Evolutionary conservation across 2,329 filamentous ascomycete species (phyloP), one percentile per base, ranked within the genome.

Genomic region (Pestalotiopsis sp.): DNA sequence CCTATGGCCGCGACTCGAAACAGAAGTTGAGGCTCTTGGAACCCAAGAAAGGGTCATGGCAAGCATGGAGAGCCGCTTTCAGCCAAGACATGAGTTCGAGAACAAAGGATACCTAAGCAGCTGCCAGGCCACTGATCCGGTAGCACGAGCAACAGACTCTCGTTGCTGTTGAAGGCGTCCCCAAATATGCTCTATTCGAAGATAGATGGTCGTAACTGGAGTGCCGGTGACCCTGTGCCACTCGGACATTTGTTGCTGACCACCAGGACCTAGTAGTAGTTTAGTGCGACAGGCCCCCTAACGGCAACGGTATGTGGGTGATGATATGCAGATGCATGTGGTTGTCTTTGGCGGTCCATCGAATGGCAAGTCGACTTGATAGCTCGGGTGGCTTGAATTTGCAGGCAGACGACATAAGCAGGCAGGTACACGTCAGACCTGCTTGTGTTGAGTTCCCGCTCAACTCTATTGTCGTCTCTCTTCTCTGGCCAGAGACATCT

Each of bases 211-310:
- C 31, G 31, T 36, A 9, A 36, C 31, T 36, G 5, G 31, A 36
- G 7, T 36, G 31, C 31, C 31, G 31, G 31, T 9, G 31, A 36
- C 3, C 59, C 45, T 62, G 59, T 62, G 59, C 59, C 59, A 62
- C 59, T 62, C 59, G 59, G 59, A 62, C 59, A 62, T 41, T 62
- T 39, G 31, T 36, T 62, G 59, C 36, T 62, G 59, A 62, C 59
- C 25, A 39, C n/a, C 59, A 52, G 45, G 6, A 23, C 45, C 17
- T 52, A 49, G 41, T n/a, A 49, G 41, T n/a, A 49, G 45, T n/a
- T n/a, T 3, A n/a, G 45, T 20, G 45, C 17, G 45, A 52, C 17
- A 52, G n/a, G 45, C 31, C 31, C 31, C 31, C 31, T 9, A 36
- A 36, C 57, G 57, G 17, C 57, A 59, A 59, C 57, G 14, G 45